Conservation (phyloP, 2,329 filamentous ascomycete species). For the Monosporascus sp. region DNA sequence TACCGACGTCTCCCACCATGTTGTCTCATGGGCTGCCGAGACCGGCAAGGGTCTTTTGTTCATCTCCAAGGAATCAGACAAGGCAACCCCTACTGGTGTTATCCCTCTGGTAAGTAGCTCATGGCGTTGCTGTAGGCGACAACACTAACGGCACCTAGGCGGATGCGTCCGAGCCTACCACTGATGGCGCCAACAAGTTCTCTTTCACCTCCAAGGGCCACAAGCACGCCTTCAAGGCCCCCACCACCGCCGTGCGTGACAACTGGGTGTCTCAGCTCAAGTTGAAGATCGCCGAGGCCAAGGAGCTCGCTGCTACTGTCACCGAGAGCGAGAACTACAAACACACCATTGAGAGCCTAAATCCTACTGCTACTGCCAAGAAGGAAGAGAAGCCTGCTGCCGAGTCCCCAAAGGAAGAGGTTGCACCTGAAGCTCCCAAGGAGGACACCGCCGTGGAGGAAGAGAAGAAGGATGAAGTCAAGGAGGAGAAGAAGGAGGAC, state of each 20-base stretch:
- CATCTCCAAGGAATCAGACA: conserved; percentile 81
- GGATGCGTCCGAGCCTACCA: conserved; percentile 64
- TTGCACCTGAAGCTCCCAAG: conserved; percentile 26
- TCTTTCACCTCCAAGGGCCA: conserved; percentile 77
- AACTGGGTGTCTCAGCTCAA: conserved; percentile 87
- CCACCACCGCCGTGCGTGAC: conserved; percentile 70
- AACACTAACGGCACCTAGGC: conserved; percentile 37
- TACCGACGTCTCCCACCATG: conserved; percentile 65
- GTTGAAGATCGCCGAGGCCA: conserved; percentile 77
- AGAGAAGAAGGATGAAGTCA: conserved; percentile 29
- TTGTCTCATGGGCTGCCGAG: conserved; percentile 83
- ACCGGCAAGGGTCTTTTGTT: conserved; percentile 95
- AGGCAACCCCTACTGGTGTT: conserved; percentile 72
- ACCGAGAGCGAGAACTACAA: conserved; percentile 84
- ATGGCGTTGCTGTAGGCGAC: background rate
- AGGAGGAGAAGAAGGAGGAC: conserved; percentile 38
- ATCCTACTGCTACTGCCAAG: conserved; percentile 38
- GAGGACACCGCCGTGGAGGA: conserved; percentile 28
- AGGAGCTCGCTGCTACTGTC: conserved; percentile 69
- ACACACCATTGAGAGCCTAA: conserved; percentile 67
- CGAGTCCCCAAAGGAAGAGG: conserved; percentile 31
- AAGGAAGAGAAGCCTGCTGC: conserved; percentile 41
- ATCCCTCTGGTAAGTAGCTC: conserved; percentile 69
- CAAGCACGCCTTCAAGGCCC: conserved; percentile 92
- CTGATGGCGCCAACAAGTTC: conserved; percentile 77